Evolutionary conservation across 306 rosid species (phyloP).

Genomic region (Pyrus communis): DNA sequence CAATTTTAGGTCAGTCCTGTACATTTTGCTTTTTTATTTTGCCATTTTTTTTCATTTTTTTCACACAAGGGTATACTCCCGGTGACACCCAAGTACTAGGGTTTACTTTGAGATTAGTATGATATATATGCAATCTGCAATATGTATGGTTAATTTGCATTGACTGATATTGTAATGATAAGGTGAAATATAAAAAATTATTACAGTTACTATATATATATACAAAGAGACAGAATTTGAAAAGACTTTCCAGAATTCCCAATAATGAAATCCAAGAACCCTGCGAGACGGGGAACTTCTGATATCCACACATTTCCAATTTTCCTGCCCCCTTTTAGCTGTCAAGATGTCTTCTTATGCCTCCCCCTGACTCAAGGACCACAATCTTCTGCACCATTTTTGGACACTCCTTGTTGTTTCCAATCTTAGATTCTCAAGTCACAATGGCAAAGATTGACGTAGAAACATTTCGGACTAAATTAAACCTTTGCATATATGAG

Average conservation of each 20-base stretch:
- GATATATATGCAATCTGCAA: background rate
- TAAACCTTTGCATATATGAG: background rate
- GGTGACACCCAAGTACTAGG: background rate
- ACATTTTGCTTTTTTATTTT: background rate
- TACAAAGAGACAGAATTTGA: background rate
- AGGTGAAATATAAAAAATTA: background rate
- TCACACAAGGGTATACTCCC: background rate
- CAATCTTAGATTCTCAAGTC: background rate
- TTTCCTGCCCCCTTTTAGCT: conserved; percentile 11
- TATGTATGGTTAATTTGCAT: background rate
- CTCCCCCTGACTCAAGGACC: background rate
- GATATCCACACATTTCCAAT: conserved; percentile 27
- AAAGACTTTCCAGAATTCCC: background rate
- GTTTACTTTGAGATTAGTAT: too few species aligned
- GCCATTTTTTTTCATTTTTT: background rate
- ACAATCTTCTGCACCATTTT: background rate
- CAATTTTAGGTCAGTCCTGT: background rate
- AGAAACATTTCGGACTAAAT: background rate
- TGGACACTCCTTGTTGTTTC: background rate
- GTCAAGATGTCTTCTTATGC: conserved; percentile 15
- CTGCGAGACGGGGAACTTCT: conserved; percentile 27
- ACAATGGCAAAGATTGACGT: background rate
- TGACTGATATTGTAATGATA: background rate
- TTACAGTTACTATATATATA: background rate
- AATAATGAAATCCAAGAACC: conserved; percentile 17